Evolutionary conservation across 495 filamentous ascomycete species (phyloP).

Genomic region (Hapsidospora chrysogenum): DNA sequence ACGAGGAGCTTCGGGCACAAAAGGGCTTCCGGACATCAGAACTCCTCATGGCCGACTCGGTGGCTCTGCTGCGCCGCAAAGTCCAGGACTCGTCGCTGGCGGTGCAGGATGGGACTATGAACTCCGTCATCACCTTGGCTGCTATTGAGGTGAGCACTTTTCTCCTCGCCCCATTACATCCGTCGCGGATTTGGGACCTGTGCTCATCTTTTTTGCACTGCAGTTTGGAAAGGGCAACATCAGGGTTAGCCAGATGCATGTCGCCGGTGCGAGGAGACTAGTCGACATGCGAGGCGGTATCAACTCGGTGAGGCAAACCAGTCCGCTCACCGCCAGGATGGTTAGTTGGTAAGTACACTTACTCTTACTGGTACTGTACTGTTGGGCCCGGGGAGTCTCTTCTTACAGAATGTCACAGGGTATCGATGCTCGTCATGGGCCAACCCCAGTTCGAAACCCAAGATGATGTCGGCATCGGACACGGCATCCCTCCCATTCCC

Average conservation of each 20-base stretch:
- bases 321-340: slow-evolving; percentile 34
- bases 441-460: slow-evolving; percentile 31
- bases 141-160: slow-evolving; percentile 27
- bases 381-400: not conserved
- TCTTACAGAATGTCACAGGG: slow-evolving; percentile 18
- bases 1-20: slow-evolving; percentile 30
- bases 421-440: slow-evolving; percentile 31
- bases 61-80: slow-evolving; percentile 27
- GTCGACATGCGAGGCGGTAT: slow-evolving; percentile 32
- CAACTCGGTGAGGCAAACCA: slow-evolving; percentile 24
- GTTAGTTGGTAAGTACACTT: slow-evolving; percentile 29
- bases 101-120: slow-evolving; percentile 35
- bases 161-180: not conserved
- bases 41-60: slow-evolving; percentile 33
- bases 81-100: slow-evolving; percentile 23
- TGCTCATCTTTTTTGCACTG: no score
- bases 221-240: slow-evolving; percentile 35
- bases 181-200: not conserved
- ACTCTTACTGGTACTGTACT: no score
- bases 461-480: slow-evolving; percentile 26
- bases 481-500: slow-evolving; percentile 25
- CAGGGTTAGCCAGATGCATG: slow-evolving; percentile 24
- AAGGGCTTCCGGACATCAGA: slow-evolving; percentile 30
- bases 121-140: slow-evolving; percentile 35
- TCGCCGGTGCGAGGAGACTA: slow-evolving; percentile 30